Percentiles rank a stretch among this genome's conserved stretches.
Evolutionary conservation across 2,329 filamentous ascomycete genomes (phyloP).

Genomic region (Fusarium goolgardi): DNA sequence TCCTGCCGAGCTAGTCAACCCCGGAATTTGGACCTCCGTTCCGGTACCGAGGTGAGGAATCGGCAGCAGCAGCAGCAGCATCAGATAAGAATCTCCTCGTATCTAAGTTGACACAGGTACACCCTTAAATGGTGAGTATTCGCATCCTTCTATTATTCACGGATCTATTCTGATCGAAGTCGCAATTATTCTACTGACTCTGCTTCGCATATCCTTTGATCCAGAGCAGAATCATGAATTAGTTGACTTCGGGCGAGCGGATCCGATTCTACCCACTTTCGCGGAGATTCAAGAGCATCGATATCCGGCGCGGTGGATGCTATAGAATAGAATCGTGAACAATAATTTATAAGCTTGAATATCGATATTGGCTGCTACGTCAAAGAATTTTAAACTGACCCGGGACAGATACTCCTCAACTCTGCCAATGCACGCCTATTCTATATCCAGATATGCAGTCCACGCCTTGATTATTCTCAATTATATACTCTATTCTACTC

Average conservation of each 20-base stretch:
- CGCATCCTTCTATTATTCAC: accelerated
- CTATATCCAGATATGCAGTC: neutral
- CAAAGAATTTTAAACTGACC: neutral
- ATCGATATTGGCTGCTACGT: neutral
- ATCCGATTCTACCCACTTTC: constrained; percentile 37
- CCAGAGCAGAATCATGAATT: neutral
- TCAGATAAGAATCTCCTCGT: constrained; percentile 22
- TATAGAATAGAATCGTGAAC: neutral
- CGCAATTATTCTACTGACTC: accelerated
- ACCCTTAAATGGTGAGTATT: neutral
- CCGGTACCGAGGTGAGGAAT: constrained; percentile 30
- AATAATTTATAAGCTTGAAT: neutral
- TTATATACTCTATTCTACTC: neutral
- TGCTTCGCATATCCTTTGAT: neutral
- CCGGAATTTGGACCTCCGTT: constrained; percentile 10
- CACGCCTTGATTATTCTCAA: neutral
- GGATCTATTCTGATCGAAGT: neutral
- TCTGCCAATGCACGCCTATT: neutral
- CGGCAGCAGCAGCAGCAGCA: constrained; percentile 17
- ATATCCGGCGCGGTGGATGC: constrained; percentile 28
- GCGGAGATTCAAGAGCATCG: constrained; percentile 11
- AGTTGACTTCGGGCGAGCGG: constrained; percentile 34
- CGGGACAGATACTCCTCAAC: neutral
- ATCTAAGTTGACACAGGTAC: neutral
- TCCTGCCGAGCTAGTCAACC: constrained; percentile 2